Percentiles rank a stretch among this genome's conserved stretches.
Conservation (phyloP, 495 filamentous ascomycete species). For the Lasiosphaeria ovina region DNA sequence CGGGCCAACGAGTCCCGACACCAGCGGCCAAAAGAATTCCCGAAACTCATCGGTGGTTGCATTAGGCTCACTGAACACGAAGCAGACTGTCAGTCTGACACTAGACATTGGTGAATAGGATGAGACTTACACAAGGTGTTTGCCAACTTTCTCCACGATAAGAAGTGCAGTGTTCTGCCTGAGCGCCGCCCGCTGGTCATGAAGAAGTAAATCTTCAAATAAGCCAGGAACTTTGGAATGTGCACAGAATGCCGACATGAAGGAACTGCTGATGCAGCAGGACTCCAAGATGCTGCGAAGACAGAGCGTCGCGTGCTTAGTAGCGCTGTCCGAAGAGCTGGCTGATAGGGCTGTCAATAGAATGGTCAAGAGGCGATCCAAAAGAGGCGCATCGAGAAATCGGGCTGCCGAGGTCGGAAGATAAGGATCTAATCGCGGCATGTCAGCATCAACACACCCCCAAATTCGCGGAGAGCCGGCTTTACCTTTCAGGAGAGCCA, state of each 20-base stretch:
- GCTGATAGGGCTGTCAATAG: constrained; percentile 22
- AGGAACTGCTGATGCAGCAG: constrained; percentile 54
- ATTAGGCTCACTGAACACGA: constrained; percentile 3
- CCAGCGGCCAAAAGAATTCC: constrained; percentile 48
- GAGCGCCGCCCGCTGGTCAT: constrained; percentile 39
- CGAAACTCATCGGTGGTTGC: constrained; percentile 36
- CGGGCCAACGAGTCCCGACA: constrained; percentile 40
- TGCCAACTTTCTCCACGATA: constrained; percentile 31
- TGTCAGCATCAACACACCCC: not conserved
- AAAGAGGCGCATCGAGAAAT: constrained; percentile 31
- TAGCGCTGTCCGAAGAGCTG: constrained; percentile 28
- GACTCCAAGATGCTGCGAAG: constrained; percentile 65
- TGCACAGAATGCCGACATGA: constrained; percentile 58
- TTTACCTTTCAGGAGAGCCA: constrained; percentile 44
- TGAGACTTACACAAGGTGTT: not conserved
- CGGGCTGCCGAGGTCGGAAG: constrained; percentile 22
- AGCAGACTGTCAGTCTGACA: not conserved
- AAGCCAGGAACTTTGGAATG: constrained; percentile 32
- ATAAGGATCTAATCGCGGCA: constrained; percentile 16
- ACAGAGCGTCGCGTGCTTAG: constrained; percentile 48
- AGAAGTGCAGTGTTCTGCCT: constrained; percentile 41
- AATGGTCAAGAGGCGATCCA: constrained; percentile 40
- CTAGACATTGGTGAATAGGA: not conserved
- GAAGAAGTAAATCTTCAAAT: constrained; percentile 40
- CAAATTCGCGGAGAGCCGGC: no score